These are phyloP conservation scores for Cyclanthera cordifolia DNA, from an alignment of 306 rosid species.

Conservation along the genomic window DNA sequence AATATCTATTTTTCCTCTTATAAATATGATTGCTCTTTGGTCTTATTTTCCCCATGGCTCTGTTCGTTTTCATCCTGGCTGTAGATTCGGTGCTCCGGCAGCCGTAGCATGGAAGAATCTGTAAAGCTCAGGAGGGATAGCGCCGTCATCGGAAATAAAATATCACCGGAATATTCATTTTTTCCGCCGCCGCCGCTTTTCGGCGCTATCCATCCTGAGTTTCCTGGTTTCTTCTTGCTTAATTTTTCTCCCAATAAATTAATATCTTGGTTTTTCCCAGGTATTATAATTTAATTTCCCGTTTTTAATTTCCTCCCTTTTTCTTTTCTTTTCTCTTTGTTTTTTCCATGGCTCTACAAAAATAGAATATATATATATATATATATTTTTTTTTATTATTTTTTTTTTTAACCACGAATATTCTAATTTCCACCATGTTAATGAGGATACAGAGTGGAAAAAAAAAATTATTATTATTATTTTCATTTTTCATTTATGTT, in stretches of 20 bases:
- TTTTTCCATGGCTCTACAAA: not conserved
- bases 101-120: constrained; percentile 4
- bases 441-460: too few relatives aligned
- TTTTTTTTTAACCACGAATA: too few relatives aligned
- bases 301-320: not conserved
- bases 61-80: not conserved
- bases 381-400: too few relatives aligned
- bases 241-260: not conserved
- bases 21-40: constrained; percentile 1
- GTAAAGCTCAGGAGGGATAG: constrained; percentile 24
- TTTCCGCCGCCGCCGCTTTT: not conserved
- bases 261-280: not conserved
- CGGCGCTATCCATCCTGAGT: constrained; percentile 24
- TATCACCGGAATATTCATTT: not conserved
- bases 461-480: too few relatives aligned
- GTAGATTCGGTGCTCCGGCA: not conserved
- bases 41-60: not conserved
- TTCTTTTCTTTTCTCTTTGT: not conserved
- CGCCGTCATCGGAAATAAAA: not conserved
- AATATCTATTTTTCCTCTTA: not conserved
- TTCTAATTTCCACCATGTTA: too few relatives aligned
- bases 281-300: not conserved
- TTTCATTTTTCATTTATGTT: not conserved
- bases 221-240: constrained; percentile 20
- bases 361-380: too few relatives aligned